Base-by-base conservation (phyloP, 176 grass and related monocot species). In the Oryza meyeriana region DNA sequence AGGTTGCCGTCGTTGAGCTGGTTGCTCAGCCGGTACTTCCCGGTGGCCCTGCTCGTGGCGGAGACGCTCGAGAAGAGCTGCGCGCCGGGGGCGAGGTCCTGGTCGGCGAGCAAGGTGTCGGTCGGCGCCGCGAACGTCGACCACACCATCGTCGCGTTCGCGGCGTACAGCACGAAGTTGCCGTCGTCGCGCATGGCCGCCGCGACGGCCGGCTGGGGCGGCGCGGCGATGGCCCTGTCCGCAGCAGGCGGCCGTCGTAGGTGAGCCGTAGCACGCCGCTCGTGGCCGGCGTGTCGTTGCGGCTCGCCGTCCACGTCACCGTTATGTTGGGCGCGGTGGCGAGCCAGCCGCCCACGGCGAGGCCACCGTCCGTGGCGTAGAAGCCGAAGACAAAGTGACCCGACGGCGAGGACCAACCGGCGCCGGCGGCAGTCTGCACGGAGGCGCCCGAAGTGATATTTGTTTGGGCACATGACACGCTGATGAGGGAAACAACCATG, bases 261-360 rank as follows among this genome's bases (percentile, higher is more conserved):
- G 81, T 87, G 17, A 91, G 5, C 6, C 16, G 16, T 35, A 91
- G 81, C 35, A 52, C 5, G 58, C 89, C 89, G 34, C 81, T 25
- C 2, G 31, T 16, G 13, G 81, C 41, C 17, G 83, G 65, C 31
- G 85, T 61, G 55, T 33, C 34, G 57, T 69, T 65, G 73, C 72
- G 85, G 80, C 77, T 77, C 29, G 85, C 85, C 33, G 89, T 80
- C 89, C 89, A 91, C 14, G 83, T 74, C 22, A 80, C 50, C 28
- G 77, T 87, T 24, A 71, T 52, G 36, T 52, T 61, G 7, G 85
- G 63, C 18, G 64, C 2, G 12, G 74, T 83, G 8, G 64, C 29
- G 12, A 88, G 86, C 86, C 86, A 83, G 3, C 58, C 42, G 41
- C 86, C 86, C 4, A 83, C 73, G 36, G 79, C 65, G 31, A 88